Evolutionary conservation across 305 asterid species (phyloP).

Genomic region (Plantago lanceolata): DNA sequence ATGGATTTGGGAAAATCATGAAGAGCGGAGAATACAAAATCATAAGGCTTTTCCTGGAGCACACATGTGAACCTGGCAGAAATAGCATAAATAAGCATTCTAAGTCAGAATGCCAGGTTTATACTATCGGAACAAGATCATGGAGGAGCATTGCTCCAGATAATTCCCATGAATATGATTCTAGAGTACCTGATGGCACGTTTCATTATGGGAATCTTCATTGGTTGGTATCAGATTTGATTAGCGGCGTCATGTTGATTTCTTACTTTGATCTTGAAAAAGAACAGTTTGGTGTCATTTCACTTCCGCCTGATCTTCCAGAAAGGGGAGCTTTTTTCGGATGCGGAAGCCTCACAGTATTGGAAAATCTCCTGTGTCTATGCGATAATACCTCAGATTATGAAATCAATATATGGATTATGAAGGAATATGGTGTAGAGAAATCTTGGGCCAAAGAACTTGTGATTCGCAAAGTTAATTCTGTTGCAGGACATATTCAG

Average conservation of each 20-base stretch:
- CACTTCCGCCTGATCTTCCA: constrained; percentile 22
- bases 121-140: constrained; percentile 27
- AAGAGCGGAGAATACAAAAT: constrained; percentile 18
- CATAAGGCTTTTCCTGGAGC: constrained; percentile 19
- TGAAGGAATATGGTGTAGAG: constrained; percentile 37
- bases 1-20: constrained; percentile 31
- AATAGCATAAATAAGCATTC: neutral
- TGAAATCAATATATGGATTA: constrained; percentile 35
- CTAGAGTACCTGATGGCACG: constrained; percentile 10
- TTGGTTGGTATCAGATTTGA: no score
- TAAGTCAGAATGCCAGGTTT: no score
- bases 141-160: constrained; percentile 32
- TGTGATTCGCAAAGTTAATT: constrained; percentile 25
- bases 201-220: constrained; percentile 19
- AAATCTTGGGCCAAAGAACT: constrained; percentile 38
- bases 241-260: constrained; percentile 14
- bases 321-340: neutral
- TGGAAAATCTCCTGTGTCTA: constrained; percentile 27
- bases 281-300: constrained; percentile 22
- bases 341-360: constrained; percentile 13
- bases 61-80: neutral
- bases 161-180: neutral
- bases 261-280: constrained; percentile 35
- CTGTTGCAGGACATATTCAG: constrained; percentile 7
- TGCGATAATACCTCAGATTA: constrained; percentile 28